These are phyloP conservation scores for Microglena sp. DNA, from an alignment of 139 green algal species.

Conservation along the genomic window DNA sequence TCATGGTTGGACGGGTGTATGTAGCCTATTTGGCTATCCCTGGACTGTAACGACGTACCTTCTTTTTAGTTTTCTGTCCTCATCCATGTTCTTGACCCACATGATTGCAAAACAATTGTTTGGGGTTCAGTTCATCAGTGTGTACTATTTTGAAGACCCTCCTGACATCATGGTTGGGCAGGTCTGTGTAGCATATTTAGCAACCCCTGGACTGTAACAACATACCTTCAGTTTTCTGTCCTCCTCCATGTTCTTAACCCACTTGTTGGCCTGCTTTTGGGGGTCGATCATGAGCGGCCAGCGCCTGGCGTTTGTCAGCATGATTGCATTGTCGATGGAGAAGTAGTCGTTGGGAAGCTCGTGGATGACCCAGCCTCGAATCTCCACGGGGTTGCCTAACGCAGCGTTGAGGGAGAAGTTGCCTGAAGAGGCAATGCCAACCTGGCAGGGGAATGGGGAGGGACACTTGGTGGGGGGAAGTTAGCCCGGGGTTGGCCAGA, in stretches of 20 bases:
- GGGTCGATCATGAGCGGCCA: constrained; percentile 59
- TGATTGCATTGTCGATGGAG: constrained; percentile 60
- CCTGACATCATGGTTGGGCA: too few species aligned
- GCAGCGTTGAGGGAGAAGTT: constrained; percentile 36
- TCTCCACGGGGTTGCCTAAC: constrained; percentile 48
- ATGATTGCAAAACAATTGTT: too few species aligned
- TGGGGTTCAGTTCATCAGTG: too few species aligned
- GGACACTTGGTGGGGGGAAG: background rate
- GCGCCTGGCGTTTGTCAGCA: constrained; percentile 23
- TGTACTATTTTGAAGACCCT: too few species aligned
- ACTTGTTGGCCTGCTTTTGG: constrained; percentile 66
- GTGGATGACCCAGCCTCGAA: constrained; percentile 53
- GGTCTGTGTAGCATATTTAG: too few species aligned
- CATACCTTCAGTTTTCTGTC: constrained; percentile 55
- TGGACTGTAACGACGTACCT: too few species aligned
- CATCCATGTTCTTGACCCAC: too few species aligned
- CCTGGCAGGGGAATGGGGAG: background rate
- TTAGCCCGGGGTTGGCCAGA: background rate
- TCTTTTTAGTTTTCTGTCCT: too few species aligned
- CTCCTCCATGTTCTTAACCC: constrained; percentile 64
- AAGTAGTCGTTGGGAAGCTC: constrained; percentile 67
- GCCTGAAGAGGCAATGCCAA: constrained; percentile 29
- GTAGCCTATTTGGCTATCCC: too few species aligned
- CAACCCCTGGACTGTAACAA: too few species aligned
- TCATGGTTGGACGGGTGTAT: too few species aligned